These are phyloP conservation scores for Arthrocladium fulminans DNA, from an alignment of 2,329 filamentous ascomycete genomes.

Conservation along the genomic window DNA sequence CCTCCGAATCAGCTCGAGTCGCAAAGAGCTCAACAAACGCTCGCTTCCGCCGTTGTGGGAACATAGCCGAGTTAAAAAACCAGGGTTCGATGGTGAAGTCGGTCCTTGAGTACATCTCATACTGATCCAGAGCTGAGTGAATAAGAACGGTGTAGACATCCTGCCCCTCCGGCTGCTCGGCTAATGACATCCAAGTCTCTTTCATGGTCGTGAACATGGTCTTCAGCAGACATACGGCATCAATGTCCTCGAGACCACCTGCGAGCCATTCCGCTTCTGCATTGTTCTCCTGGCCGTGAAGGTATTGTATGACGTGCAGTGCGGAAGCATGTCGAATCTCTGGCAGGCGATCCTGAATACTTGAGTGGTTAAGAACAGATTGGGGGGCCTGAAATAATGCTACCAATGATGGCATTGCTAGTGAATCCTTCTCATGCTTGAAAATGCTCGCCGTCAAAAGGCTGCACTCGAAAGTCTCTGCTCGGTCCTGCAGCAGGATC, in stretches of 20 bases:
- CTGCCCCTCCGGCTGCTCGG: constrained; percentile 6
- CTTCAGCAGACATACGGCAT: background rate
- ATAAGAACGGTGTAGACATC: constrained; percentile 6
- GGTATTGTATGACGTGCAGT: constrained; percentile 1
- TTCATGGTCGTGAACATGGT: constrained; percentile 8
- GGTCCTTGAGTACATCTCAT: constrained; percentile 3
- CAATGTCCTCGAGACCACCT: constrained; percentile 6
- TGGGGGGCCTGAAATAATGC: background rate
- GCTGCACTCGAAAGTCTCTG: background rate
- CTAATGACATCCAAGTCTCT: constrained; percentile 4
- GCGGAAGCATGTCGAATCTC: constrained; percentile 3
- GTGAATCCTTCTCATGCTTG: constrained; percentile 4
- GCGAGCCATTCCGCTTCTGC: constrained; percentile 8
- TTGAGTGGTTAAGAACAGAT: background rate
- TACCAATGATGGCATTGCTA: background rate
- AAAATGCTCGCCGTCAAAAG: constrained; percentile 5
- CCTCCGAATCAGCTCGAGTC: background rate
- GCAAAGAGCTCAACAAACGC: background rate
- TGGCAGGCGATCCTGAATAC: background rate
- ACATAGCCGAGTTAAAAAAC: constrained; percentile 3
- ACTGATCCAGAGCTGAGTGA: constrained; percentile 2
- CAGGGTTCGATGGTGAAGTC: constrained; percentile 6
- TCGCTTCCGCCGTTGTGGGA: constrained; percentile 3
- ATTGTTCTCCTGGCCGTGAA: constrained; percentile 6
- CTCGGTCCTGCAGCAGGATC: background rate